These are phyloP conservation scores for Aspergillus panamensis DNA, from an alignment of 495 filamentous ascomycete species.

Conservation along the genomic window DNA sequence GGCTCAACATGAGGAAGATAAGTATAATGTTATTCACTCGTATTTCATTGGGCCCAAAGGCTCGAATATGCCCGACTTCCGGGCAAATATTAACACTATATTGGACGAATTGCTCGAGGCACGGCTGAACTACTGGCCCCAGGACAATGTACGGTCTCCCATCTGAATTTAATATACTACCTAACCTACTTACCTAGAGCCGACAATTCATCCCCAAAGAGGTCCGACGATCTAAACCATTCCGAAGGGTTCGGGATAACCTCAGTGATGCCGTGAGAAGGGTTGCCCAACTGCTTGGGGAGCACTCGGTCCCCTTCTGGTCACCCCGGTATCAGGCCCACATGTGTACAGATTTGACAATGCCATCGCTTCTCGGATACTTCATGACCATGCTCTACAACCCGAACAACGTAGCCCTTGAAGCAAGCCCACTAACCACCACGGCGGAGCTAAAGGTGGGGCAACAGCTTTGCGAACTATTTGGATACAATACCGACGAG, in stretches of 20 bases:
- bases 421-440: constrained; percentile 43
- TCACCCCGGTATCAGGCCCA: constrained; percentile 30
- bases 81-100: not conserved
- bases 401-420: constrained; percentile 48
- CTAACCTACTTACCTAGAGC: not conserved
- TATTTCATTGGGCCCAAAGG: not conserved
- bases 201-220: not conserved
- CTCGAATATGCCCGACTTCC: not conserved
- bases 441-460: constrained; percentile 43
- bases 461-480: constrained; percentile 43
- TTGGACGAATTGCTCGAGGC: not conserved
- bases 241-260: not conserved
- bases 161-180: not conserved
- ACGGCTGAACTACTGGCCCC: not conserved
- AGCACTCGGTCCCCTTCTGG: constrained; percentile 14
- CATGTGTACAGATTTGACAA: constrained; percentile 40
- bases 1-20: not conserved
- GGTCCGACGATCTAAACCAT: not conserved
- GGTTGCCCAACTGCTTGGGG: constrained; percentile 28
- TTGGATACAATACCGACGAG: constrained; percentile 38
- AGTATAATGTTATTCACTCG: not conserved
- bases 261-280: not conserved
- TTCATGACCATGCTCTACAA: constrained; percentile 51
- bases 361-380: constrained; percentile 40
- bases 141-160: not conserved